Conservation (phyloP, 192 early-diverging fungal species). For the Endogone sp. region DNA sequence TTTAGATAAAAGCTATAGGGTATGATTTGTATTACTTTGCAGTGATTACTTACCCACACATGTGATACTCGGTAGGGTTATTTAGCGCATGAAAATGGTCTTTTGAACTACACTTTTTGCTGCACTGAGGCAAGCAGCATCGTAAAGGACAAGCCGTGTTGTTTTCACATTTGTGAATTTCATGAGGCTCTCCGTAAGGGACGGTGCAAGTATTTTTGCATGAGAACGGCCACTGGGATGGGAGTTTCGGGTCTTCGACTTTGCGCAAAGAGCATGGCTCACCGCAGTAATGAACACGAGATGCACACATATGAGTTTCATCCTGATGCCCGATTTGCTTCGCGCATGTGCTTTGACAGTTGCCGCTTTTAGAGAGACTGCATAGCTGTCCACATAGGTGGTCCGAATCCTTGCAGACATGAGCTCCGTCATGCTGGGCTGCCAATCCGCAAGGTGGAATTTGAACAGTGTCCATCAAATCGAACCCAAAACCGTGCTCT, state of each 20-base stretch:
- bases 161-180: neutral
- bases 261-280: slow-evolving; percentile 8
- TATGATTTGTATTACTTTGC: neutral
- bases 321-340: slow-evolving; percentile 16
- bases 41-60: neutral
- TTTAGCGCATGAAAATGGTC: neutral
- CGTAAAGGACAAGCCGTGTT: neutral
- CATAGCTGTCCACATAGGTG: neutral
- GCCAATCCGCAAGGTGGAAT: slow-evolving; percentile 1
- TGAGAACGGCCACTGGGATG: neutral
- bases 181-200: neutral
- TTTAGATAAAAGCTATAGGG: neutral
- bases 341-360: slow-evolving; percentile 11
- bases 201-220: neutral
- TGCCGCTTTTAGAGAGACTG: neutral
- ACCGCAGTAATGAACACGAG: slow-evolving; percentile 22
- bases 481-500: neutral
- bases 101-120: neutral
- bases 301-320: slow-evolving; percentile 8
- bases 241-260: neutral
- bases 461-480: neutral
- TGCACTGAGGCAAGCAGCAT: neutral
- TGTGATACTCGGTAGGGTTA: neutral
- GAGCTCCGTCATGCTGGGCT: slow-evolving; percentile 10
- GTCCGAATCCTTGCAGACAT: neutral